Evolutionary conservation across 768 basidiomycete species (phyloP).

Genomic region (Lyophyllum semitale): DNA sequence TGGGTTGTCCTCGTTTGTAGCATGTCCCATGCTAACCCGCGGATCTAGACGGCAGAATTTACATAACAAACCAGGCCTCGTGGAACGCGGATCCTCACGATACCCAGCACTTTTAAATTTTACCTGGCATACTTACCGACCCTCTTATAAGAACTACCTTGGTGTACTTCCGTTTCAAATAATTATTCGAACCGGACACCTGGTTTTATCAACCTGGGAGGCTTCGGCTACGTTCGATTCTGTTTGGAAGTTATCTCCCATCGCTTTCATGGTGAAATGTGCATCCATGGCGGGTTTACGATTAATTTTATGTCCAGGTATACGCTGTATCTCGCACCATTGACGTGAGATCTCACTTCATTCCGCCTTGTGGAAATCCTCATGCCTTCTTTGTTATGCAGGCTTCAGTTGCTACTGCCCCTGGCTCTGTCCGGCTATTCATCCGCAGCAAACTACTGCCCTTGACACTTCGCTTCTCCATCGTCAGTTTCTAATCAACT

Average conservation of each 20-base stretch:
- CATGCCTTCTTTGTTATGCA: neutral
- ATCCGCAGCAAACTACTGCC: neutral
- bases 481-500: too few species aligned
- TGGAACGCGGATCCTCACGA: neutral
- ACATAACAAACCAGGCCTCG: neutral
- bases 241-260: neutral
- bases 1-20: neutral
- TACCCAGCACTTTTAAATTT: neutral
- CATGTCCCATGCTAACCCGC: conserved; percentile 1
- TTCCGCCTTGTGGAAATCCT: neutral
- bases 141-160: neutral
- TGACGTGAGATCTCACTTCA: neutral
- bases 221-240: neutral
- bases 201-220: neutral
- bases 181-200: neutral
- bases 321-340: neutral
- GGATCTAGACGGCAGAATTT: conserved; percentile 3
- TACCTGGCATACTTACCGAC: neutral
- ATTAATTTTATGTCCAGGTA: neutral
- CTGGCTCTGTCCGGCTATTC: neutral
- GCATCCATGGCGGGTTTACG: neutral
- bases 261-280: neutral
- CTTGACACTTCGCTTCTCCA: neutral
- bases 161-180: neutral
- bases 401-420: neutral